These are phyloP conservation scores for Citrus maxima DNA, from an alignment of 345 rosid species.

Conservation along the genomic window DNA sequence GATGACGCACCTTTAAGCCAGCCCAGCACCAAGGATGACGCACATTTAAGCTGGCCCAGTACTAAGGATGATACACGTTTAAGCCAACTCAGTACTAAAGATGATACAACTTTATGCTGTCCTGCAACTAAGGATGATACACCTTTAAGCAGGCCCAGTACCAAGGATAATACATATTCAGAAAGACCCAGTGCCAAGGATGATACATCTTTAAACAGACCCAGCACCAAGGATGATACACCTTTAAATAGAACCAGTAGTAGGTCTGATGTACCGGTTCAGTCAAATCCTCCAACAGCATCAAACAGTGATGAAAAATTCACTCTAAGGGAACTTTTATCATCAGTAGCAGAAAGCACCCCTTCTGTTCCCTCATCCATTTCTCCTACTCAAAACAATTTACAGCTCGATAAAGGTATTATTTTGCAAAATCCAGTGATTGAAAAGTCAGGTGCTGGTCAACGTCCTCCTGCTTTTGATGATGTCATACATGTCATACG, in stretches of 20 bases:
- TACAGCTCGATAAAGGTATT: slow-evolving; percentile 42
- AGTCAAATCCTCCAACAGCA: slow-evolving; percentile 31
- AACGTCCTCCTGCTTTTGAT: slow-evolving; percentile 63
- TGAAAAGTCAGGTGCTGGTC: slow-evolving; percentile 42
- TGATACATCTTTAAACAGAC: slow-evolving; percentile 15
- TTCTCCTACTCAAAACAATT: slow-evolving; percentile 30
- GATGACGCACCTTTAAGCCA: slow-evolving; percentile 17
- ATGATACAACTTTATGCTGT: slow-evolving; percentile 4
- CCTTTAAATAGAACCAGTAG: slow-evolving; percentile 14
- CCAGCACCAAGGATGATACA: neutral
- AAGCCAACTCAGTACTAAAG: slow-evolving; percentile 11
- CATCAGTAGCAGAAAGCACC: slow-evolving; percentile 41
- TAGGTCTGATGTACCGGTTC: slow-evolving; percentile 28
- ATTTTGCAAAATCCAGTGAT: slow-evolving; percentile 31
- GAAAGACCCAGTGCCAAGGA: slow-evolving; percentile 18
- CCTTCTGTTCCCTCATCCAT: slow-evolving; percentile 30
- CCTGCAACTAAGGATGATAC: neutral
- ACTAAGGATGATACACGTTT: slow-evolving; percentile 3
- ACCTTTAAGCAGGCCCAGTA: slow-evolving; percentile 12
- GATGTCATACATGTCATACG: slow-evolving; percentile 85
- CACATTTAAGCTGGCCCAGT: neutral
- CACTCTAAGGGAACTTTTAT: slow-evolving; percentile 59
- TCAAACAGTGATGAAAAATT: slow-evolving; percentile 61
- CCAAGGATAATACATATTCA: slow-evolving; percentile 11
- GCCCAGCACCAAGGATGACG: slow-evolving; percentile 17